Conservation (phyloP, 2,329 filamentous ascomycete species). For the Xylariales sp. region DNA sequence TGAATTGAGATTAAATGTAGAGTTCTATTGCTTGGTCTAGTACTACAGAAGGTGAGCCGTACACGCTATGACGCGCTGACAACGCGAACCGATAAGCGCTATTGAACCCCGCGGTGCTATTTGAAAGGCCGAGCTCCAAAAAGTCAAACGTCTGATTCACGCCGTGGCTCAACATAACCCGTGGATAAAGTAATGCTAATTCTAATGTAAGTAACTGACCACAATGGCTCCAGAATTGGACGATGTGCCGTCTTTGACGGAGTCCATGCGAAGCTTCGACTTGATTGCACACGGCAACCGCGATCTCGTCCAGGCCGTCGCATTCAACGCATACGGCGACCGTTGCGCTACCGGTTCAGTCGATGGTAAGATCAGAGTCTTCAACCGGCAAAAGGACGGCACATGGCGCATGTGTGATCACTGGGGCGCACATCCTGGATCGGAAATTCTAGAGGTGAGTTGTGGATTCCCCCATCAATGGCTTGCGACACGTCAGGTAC, state of each 20-base stretch:
- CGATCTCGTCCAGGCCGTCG: constrained; percentile 77
- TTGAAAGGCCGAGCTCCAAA: too few relatives aligned
- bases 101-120: too few relatives aligned
- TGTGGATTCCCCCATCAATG: constrained; percentile 2
- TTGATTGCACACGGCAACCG: constrained; percentile 71
- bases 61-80: too few relatives aligned
- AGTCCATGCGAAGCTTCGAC: constrained; percentile 47
- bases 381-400: constrained; percentile 74
- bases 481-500: not conserved
- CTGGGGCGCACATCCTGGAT: constrained; percentile 84
- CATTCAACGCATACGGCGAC: constrained; percentile 89
- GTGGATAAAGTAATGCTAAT: not conserved
- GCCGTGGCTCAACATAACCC: too few relatives aligned
- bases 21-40: too few relatives aligned
- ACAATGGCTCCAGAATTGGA: constrained; percentile 10
- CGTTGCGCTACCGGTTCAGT: constrained; percentile 87
- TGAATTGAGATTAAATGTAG: too few relatives aligned
- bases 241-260: constrained; percentile 15
- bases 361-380: constrained; percentile 89
- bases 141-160: too few relatives aligned
- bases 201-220: not conserved
- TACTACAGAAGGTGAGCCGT: too few relatives aligned
- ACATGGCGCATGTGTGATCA: constrained; percentile 78
- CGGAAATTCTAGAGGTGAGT: constrained; percentile 81
- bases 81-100: too few relatives aligned